Base-by-base conservation (phyloP, 257 asterid species). In the Penstemon davidsonii region DNA sequence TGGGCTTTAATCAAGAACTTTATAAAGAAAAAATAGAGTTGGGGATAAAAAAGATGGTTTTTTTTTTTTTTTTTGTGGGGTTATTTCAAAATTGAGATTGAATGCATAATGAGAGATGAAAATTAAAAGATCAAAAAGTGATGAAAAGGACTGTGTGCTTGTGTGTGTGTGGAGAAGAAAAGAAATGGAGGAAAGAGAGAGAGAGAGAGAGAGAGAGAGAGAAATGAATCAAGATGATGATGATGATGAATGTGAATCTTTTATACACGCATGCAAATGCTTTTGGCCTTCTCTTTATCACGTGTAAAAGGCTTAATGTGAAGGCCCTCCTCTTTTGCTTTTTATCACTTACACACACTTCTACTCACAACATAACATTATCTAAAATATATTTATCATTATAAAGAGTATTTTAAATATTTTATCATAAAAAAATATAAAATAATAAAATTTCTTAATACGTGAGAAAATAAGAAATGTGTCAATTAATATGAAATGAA, bases 231-330 rank as follows among this genome's bases (percentile, higher is more conserved):
- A 45, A n/a, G 37, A 54, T 10, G 62, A 42, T 45, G 81, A 64
- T 68, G 85, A 77, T 78, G 89, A 76, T 82, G 86, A 74, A 67
- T 75, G 75, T 84, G 91, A 80, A 81, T 84, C 92, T 86, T 83
- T 83, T 82, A 84, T 78, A 84, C 88, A 80, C 93, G 90, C 97
- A 91, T 91, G 97, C 97, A 91, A 79, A 49, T 83, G 87, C 87
- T 82, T 84, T 85, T 75, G 81, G 75, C 80, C 83, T 81, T 75
- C 76, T 78, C 87, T 81, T 82, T 75, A 78, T 88, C 96, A 88
- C 95, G 92, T 88, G 92, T 84, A 80, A 83, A 80, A 79, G 83
- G 67, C 82, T 75, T 75, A 38, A 63, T 66, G 76, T 64, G 79
- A 74, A 73, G 76, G 71, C 83, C 79, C 76, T 57, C 67, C 66